Percentiles rank a stretch among this genome's conserved stretches.
phyloP scores from a whole-genome alignment of 164 flowering plant species.

The Aristolochia fimbriata region DNA sequence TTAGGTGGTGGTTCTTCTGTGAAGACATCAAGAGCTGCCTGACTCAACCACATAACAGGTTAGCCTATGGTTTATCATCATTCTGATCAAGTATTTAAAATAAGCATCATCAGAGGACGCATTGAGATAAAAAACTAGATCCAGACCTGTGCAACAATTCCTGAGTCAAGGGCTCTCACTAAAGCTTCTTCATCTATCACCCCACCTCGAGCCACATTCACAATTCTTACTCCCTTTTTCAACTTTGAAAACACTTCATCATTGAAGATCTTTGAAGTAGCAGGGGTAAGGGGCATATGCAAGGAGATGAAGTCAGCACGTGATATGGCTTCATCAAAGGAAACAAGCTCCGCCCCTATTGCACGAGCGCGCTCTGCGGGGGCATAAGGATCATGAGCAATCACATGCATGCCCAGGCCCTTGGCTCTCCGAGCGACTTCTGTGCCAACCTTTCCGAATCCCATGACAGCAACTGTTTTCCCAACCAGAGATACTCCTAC shows the following conservation, averaged over 20 bases:
- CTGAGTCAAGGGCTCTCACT: conserved; percentile 67
- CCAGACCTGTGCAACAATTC: conserved; percentile 70
- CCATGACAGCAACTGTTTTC: conserved; percentile 75
- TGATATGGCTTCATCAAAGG: conserved; percentile 63
- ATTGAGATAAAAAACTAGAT: not conserved
- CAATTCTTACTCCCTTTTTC: conserved; percentile 76
- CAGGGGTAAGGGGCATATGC: conserved; percentile 82
- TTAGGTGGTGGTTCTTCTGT: conserved; percentile 64
- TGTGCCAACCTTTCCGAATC: conserved; percentile 87
- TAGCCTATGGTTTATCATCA: not conserved
- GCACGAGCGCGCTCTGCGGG: conserved; percentile 91
- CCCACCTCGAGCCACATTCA: conserved; percentile 91
- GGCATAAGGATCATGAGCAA: conserved; percentile 85
- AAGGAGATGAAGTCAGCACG: conserved; percentile 77
- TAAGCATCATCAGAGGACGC: not conserved
- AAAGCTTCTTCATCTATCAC: conserved; percentile 86
- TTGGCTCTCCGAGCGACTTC: conserved; percentile 86
- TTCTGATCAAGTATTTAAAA: not conserved
- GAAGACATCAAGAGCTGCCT: conserved; percentile 94
- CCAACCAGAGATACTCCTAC: conserved; percentile 89
- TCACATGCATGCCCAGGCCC: conserved; percentile 83
- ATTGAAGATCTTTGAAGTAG: conserved; percentile 68
- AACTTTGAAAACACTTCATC: conserved; percentile 74
- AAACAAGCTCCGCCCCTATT: conserved; percentile 73
- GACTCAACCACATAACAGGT: conserved; percentile 7